Base-by-base conservation (phyloP, 306 rosid genomes). In the Betula pendula region DNA sequence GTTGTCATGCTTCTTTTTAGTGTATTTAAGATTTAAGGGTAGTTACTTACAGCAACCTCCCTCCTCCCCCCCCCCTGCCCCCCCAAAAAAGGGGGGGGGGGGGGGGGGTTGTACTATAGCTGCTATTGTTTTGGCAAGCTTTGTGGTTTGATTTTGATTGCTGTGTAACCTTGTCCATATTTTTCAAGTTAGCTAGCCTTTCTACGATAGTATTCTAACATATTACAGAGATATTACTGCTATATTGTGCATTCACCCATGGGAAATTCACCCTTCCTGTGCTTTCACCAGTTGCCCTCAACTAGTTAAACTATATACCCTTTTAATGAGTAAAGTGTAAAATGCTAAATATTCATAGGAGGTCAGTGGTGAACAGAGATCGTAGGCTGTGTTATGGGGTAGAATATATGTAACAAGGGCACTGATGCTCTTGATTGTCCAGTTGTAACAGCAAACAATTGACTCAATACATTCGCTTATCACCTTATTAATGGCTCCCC, bases 401-500 rank as follows among this genome's bases (percentile, higher is more conserved):
- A 60, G 68, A 29, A 60, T 60, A 29, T 29, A 27, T 60, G 20
- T 14, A 25, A 60, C 68, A 5, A 14, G 68, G 38, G 29, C 17
- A 15, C 40, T 27, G 67, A 27, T 59, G 38, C 40, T 74, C 76
- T 72, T 60, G n/a, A 63, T 67, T 68, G 65, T 77, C 58, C 52
- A 48, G 59, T 22, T 27, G 35, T 70, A 20, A 42, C 35, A 40
- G 53, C 48, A 16, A 76, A 42, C 51, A 68, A 56, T 40, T 31
- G 66, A 75, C 70, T 81, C 70, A 75, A 70, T 69, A 38, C 43
- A 43, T 50, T 29, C 70, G 19, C 65, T 58, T 50, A 55, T 31
- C 69, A n/a, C 47, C 63, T 60, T 38, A 53, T 27, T 53, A 69
- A 17, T 50, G 42, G 74, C 59, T 72, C 47, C 53, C 53, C 75